Evolutionary conservation across 108 stramenopile species (phyloP).

Genomic region (Pseudonitzschia delicatissima): DNA sequence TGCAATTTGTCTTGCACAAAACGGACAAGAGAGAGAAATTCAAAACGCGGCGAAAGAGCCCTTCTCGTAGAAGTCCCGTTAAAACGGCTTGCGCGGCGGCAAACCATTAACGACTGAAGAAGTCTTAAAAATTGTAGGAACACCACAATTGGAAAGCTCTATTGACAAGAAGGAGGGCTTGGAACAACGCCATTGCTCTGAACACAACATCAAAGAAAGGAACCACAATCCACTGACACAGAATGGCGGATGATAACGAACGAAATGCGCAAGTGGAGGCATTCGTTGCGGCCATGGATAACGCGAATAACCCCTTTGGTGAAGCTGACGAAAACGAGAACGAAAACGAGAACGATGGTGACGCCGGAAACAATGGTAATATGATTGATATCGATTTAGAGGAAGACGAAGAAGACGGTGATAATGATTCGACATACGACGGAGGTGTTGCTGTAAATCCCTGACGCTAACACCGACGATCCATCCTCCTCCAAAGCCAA

Average conservation of each 20-base stretch:
- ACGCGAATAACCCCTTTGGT: neutral
- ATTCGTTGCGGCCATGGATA: neutral
- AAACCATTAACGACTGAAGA: constrained; percentile 7
- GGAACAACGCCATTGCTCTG: too few relatives aligned
- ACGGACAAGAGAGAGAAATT: too few relatives aligned
- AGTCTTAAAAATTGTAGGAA: constrained; percentile 5
- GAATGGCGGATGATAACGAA: constrained; percentile 1
- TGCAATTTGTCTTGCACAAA: too few relatives aligned
- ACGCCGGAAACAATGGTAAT: constrained; percentile 25
- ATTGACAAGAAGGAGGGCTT: too few relatives aligned
- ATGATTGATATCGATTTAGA: constrained; percentile 18
- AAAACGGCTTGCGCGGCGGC: neutral
- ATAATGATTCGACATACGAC: constrained; percentile 10
- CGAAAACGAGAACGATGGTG: constrained; percentile 9
- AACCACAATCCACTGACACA: neutral
- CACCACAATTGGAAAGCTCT: too few relatives aligned
- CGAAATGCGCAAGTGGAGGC: neutral
- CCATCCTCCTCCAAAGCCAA: neutral
- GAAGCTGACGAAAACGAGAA: constrained; percentile 2
- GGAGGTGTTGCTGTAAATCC: constrained; percentile 28
- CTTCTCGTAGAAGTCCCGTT: too few relatives aligned
- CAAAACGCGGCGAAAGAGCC: too few relatives aligned
- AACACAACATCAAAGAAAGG: too few relatives aligned
- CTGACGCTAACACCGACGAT: constrained; percentile 23
- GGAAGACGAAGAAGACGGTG: constrained; percentile 23